Base-by-base conservation (phyloP, 2,329 filamentous ascomycete genomes). In the Fusarium mundagurra region DNA sequence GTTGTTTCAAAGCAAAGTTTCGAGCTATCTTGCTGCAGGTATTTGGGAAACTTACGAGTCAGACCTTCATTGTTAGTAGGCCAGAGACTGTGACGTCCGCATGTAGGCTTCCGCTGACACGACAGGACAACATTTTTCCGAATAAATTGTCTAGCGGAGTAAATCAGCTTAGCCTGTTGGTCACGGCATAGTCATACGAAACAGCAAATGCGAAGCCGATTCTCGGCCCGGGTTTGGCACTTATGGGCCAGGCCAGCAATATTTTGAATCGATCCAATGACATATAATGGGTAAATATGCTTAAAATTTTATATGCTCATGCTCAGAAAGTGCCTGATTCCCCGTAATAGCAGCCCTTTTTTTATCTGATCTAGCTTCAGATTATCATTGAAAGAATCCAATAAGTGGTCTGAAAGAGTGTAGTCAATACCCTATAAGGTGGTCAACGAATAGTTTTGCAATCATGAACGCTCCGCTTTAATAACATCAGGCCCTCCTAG, bases 211-310 rank as follows among this genome's bases (percentile, higher is more conserved):
- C 14, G 55, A 59, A 18, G 8, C 18, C 41, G 18, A 20, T 27
- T 6, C 18, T 44, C 12, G 29, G 39, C 2, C n/a, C 2, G 5
- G 13, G 8, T n/a, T 14, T 1, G 11, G 5, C 18, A 14, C 16
- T 14, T 29, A 8, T 14, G 24, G 14, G 6, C 9, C 10, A 44
- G 41, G n/a, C 4, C 2, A 44, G n/a, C n/a, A n/a, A n/a, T n/a
- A n/a, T n/a, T n/a, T n/a, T n/a, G n/a, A n/a, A n/a, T n/a, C n/a
- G n/a, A n/a, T n/a, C n/a, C n/a, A n/a, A n/a, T n/a, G n/a, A n/a
- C n/a, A n/a, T n/a, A n/a, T n/a, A n/a, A n/a, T n/a, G n/a, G n/a
- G n/a, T n/a, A n/a, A n/a, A n/a, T n/a, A n/a, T n/a, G n/a, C n/a
- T n/a, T n/a, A n/a, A n/a, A n/a, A n/a, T n/a, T n/a, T n/a, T n/a